Evolutionary conservation across 2,329 filamentous ascomycete species (phyloP).

Genomic region (Ophidiomyces ophidiicola): DNA sequence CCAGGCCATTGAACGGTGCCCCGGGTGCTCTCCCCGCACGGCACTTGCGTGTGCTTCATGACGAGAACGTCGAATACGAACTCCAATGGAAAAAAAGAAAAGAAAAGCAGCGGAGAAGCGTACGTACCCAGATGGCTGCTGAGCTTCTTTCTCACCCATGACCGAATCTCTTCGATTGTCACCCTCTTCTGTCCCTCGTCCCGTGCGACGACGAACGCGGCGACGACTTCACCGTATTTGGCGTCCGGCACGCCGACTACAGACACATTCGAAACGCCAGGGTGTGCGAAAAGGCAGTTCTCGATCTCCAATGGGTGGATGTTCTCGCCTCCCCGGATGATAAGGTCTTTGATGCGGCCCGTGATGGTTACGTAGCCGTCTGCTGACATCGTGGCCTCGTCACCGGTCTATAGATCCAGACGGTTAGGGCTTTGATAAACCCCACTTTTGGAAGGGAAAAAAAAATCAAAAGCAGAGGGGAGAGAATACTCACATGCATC

Average conservation of each 20-base stretch:
- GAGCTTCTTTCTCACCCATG: constrained; percentile 60
- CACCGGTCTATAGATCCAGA: constrained; percentile 53
- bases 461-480: neutral
- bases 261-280: constrained; percentile 59
- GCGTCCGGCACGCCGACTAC: constrained; percentile 76
- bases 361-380: constrained; percentile 82
- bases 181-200: constrained; percentile 34
- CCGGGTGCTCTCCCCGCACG: no score
- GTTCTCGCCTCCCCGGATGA: constrained; percentile 91
- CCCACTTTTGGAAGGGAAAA: no score
- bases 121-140: constrained; percentile 55
- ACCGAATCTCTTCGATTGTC: constrained; percentile 48
- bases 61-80: no score
- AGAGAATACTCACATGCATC: constrained; percentile 51
- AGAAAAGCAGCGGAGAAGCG: neutral
- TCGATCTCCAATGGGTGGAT: constrained; percentile 91
- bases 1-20: no score
- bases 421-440: no score
- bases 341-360: constrained; percentile 84
- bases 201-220: constrained; percentile 60
- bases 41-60: no score
- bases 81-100: neutral
- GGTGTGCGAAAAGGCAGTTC: constrained; percentile 66
- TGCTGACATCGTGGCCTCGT: constrained; percentile 74
- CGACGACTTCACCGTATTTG: constrained; percentile 74